Conservation (phyloP, 257 asterid genomes). For the Anisodus acutangulus region DNA sequence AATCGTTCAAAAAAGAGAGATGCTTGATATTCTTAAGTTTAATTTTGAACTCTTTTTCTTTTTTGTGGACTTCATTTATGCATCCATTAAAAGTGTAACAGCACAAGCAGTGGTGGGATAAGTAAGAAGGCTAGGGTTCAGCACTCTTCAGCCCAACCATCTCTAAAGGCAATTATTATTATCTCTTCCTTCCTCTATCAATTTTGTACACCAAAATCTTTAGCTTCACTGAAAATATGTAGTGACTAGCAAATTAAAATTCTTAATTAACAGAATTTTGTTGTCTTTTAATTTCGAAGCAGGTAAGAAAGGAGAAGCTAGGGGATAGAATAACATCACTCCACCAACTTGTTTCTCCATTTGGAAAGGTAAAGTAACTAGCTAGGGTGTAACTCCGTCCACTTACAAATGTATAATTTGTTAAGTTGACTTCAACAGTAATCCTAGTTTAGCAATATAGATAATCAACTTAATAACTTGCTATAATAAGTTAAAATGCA, state of each 20-base stretch:
- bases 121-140: constrained; percentile 94
- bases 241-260: neutral
- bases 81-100: constrained; percentile 59
- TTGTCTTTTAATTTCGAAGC: constrained; percentile 25
- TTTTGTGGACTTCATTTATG: constrained; percentile 14
- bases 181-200: constrained; percentile 29
- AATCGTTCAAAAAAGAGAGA: neutral
- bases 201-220: neutral
- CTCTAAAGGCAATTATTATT: constrained; percentile 64
- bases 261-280: neutral
- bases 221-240: neutral
- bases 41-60: neutral
- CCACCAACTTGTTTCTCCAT: constrained; percentile 96
- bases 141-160: constrained; percentile 75
- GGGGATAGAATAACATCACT: constrained; percentile 93
- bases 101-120: constrained; percentile 66
- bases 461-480: neutral
- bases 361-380: constrained; percentile 77
- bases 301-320: constrained; percentile 93
- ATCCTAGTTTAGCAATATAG: neutral
- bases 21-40: neutral
- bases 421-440: neutral
- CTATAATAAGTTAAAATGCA: neutral
- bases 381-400: neutral
- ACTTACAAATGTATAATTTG: neutral